These are phyloP conservation scores for Lophiotrema nucula DNA, from an alignment of 495 filamentous ascomycete genomes.

Conservation along the genomic window DNA sequence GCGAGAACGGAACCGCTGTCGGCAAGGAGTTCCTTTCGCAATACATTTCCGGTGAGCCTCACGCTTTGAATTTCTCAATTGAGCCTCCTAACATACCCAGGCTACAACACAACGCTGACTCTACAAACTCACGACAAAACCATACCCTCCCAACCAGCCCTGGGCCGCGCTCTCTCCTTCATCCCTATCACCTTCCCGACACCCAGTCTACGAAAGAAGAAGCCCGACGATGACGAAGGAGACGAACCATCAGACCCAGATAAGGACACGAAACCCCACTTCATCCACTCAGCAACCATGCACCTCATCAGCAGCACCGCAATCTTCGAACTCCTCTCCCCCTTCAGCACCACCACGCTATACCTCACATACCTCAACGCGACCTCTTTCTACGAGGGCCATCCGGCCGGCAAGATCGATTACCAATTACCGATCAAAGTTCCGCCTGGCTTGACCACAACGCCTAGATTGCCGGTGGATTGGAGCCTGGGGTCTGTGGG, in stretches of 20 bases:
- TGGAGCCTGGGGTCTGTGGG: constrained; percentile 76
- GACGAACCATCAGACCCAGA: constrained; percentile 48
- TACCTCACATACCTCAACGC: constrained; percentile 77
- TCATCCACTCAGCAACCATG: constrained; percentile 80
- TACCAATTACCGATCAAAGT: constrained; percentile 74
- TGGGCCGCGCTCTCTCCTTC: constrained; percentile 69
- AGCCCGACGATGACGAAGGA: constrained; percentile 40
- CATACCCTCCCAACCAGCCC: constrained; percentile 68
- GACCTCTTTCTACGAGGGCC: constrained; percentile 77
- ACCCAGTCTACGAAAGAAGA: constrained; percentile 61
- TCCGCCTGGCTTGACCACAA: constrained; percentile 66
- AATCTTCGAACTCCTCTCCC: constrained; percentile 78
- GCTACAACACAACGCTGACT: constrained; percentile 73
- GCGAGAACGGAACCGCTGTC: constrained; percentile 54
- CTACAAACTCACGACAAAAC: constrained; percentile 65
- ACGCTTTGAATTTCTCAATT: neutral
- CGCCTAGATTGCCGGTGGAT: constrained; percentile 76
- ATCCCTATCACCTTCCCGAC: constrained; percentile 67
- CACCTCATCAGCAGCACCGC: constrained; percentile 85
- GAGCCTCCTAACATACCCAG: constrained; percentile 38
- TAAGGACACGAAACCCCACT: constrained; percentile 49
- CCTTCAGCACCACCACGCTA: constrained; percentile 66
- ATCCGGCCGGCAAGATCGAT: constrained; percentile 71
- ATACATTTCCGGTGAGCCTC: constrained; percentile 71
- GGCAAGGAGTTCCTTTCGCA: constrained; percentile 75